Evolutionary conservation across 345 rosid species (phyloP), one percentile per base, ranked within the genome.

Genomic region (Leavenworthia alabamica): DNA sequence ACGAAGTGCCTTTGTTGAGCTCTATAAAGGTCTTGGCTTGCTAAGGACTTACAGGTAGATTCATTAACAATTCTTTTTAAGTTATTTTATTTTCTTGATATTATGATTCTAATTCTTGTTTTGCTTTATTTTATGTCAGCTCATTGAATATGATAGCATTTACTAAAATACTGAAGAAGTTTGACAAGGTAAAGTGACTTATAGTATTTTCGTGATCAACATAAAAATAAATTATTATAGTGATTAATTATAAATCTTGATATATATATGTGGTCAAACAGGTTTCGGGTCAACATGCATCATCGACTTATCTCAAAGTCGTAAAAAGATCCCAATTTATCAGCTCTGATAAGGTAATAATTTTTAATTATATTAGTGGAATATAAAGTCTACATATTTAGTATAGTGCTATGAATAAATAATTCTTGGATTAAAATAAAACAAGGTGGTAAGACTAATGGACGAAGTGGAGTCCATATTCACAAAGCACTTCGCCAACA

Each of bases 401-500:
- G 27, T 70, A n/a, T n/a, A 36, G 45, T 58, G 24, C 6, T 36
- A 35, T 49, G n/a, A 44, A 20, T 68, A 49, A 46, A 44, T 50
- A 33, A 45, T 36, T 4, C n/a, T 50, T 31, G 40, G 42, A 49
- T 13, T 42, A 14, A 29, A 26, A 36, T 39, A 13, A 60, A 57
- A 3, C 42, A 72, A 93, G 97, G 86, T 83, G 66, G 92, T 90
- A 5, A 83, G 86, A 72, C 79, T 87, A 20, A 94, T 87, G 96
- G 99, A 94, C 52, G 99, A 94, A 76, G 97, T 90, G 89, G 99
- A 94, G 80, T 82, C 89, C 81, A 72, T 84, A 60, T 90, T 94
- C 82, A 90, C 97, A 78, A 82, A 83, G 89, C 88, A 88, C 86
- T 90, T 94, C 75, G 84, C 96, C 65, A 90, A 68, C 81, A 84